Conservation (phyloP, 1,284 basidiomycete genomes). For the Inonotus obliquus region DNA sequence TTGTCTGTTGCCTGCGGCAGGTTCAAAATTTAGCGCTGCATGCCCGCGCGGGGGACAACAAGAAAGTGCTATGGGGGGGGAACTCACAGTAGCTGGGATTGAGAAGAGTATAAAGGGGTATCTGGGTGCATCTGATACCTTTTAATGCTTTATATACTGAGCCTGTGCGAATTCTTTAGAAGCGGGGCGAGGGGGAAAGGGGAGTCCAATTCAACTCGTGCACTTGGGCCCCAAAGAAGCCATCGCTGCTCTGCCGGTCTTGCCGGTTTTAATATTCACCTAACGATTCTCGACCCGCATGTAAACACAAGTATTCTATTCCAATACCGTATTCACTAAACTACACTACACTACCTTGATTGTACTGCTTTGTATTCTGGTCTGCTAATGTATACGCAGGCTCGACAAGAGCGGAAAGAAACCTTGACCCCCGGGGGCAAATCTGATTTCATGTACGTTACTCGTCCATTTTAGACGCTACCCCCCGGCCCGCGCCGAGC, state of each 20-base stretch:
- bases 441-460: background rate
- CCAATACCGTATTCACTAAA: background rate
- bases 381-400: background rate
- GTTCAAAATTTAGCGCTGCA: background rate
- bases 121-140: background rate
- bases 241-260: conserved; percentile 1
- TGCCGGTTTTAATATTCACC: background rate
- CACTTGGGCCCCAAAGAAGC: background rate
- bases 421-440: background rate
- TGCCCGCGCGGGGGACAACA: background rate
- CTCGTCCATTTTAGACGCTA: background rate
- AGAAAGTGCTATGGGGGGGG: background rate
- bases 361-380: too few relatives aligned
- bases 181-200: conserved; percentile 5
- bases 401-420: background rate
- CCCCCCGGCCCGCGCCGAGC: conserved; percentile 5
- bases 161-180: background rate
- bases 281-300: background rate
- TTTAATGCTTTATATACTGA: background rate
- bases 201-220: background rate
- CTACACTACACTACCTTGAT: background rate
- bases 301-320: background rate
- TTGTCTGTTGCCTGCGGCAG: background rate
- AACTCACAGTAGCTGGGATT: background rate
- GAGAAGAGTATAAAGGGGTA: background rate